A percentile compares a stretch with the other conserved stretches of the same genome.
These are phyloP conservation scores for Citrus cavaleriei DNA, from an alignment of 345 rosid genomes.

Conservation along the genomic window DNA sequence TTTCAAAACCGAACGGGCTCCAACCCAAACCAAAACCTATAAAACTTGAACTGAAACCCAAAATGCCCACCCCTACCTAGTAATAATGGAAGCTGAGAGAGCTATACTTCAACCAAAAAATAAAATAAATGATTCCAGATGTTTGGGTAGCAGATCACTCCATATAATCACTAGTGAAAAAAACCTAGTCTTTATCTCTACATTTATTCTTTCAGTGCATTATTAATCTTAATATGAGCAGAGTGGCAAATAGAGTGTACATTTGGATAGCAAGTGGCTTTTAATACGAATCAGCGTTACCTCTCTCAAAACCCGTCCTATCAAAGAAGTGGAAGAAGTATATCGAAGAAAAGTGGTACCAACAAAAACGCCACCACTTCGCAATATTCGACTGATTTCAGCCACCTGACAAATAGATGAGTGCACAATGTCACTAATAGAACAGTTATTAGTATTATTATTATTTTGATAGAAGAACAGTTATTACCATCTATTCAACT, in stretches of 20 bases:
- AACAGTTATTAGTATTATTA: not conserved
- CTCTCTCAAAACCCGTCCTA: constrained; percentile 51
- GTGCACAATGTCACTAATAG: not conserved
- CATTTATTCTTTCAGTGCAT: not conserved
- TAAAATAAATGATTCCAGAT: not conserved
- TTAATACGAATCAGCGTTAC: constrained; percentile 27
- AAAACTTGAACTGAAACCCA: too few relatives aligned
- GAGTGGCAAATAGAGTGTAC: not conserved
- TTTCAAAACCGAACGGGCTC: too few relatives aligned
- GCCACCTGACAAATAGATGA: constrained; percentile 51
- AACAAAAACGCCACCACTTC: constrained; percentile 87
- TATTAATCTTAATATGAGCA: not conserved
- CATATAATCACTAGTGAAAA: not conserved
- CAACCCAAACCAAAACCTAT: too few relatives aligned
- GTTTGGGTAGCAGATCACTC: not conserved
- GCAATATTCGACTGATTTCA: constrained; percentile 75
- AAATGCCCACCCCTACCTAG: too few relatives aligned
- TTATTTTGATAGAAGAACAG: too few relatives aligned
- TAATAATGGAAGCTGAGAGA: too few relatives aligned
- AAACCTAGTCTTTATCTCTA: not conserved
- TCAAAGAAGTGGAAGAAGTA: constrained; percentile 53
- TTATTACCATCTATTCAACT: not conserved
- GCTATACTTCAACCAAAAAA: too few relatives aligned
- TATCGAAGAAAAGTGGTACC: constrained; percentile 85
- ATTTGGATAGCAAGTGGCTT: not conserved